phyloP scores from a whole-genome alignment of 805 yeast species.

The Hanseniaspora valbyensis region DNA sequence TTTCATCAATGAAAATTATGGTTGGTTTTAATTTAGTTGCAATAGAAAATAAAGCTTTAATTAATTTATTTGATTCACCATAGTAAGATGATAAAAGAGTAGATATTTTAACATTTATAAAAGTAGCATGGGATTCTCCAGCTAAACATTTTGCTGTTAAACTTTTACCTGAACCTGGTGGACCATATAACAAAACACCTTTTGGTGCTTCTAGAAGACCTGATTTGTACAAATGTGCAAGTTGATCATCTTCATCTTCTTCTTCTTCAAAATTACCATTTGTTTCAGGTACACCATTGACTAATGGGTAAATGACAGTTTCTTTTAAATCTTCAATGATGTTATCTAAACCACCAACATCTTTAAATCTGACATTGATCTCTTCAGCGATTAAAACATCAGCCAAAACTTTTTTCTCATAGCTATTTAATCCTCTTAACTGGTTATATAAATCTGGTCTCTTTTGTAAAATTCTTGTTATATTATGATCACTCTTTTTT shows the following conservation, averaged over 20 bases:
- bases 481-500: slow-evolving; percentile 51
- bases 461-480: slow-evolving; percentile 43
- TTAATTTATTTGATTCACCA: slow-evolving; percentile 89
- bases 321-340: slow-evolving; percentile 80
- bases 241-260: slow-evolving; percentile 4
- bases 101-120: slow-evolving; percentile 84
- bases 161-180: slow-evolving; percentile 97
- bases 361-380: slow-evolving; percentile 60
- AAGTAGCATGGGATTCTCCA: slow-evolving; percentile 80
- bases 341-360: slow-evolving; percentile 79
- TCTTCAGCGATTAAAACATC: slow-evolving; percentile 78
- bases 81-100: slow-evolving; percentile 95
- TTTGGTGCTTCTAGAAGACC: slow-evolving; percentile 81
- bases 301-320: slow-evolving; percentile 73
- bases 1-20: slow-evolving; percentile 89
- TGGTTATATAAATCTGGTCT: slow-evolving; percentile 49
- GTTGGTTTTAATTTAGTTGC: slow-evolving; percentile 89
- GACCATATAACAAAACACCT: slow-evolving; percentile 86
- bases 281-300: slow-evolving; percentile 21
- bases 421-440: slow-evolving; percentile 41
- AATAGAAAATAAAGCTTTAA: slow-evolving; percentile 81
- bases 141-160: slow-evolving; percentile 96
- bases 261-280: slow-evolving; percentile 21
- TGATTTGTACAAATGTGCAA: slow-evolving; percentile 67
- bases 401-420: slow-evolving; percentile 68